phyloP scores from a whole-genome alignment of 225 moss, liverwort and hornwort genomes.

The Antitrichia curtipendula region DNA sequence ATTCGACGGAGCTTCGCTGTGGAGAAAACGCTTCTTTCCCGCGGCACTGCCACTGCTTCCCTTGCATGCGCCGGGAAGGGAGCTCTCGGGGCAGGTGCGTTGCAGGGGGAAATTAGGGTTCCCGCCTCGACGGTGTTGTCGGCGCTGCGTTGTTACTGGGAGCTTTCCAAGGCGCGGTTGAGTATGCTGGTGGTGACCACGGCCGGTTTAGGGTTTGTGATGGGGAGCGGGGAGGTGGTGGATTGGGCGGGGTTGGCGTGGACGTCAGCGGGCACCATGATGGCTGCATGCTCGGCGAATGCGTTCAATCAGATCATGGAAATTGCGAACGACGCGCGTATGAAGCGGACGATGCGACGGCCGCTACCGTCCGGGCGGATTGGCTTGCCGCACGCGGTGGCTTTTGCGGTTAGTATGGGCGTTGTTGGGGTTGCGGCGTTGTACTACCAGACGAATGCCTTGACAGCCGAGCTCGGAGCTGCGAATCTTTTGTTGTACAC shows the following conservation, averaged over 20 bases:
- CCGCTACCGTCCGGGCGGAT: conserved; percentile 82
- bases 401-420: conserved; percentile 61
- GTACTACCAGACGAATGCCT: conserved; percentile 44
- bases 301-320: conserved; percentile 91
- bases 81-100: background rate
- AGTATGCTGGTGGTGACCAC: conserved; percentile 80
- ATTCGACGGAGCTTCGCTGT: background rate
- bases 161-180: conserved; percentile 78
- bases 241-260: conserved; percentile 69
- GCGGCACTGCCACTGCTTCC: conserved; percentile 30
- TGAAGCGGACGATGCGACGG: conserved; percentile 91
- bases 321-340: conserved; percentile 58
- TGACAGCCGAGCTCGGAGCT: conserved; percentile 81
- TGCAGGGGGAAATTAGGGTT: background rate
- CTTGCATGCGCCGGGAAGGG: conserved; percentile 12
- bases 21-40: background rate
- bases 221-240: conserved; percentile 86
- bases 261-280: conserved; percentile 80
- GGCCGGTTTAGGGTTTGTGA: conserved; percentile 74
- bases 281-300: conserved; percentile 81
- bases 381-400: conserved; percentile 51
- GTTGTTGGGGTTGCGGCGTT: conserved; percentile 51
- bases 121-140: background rate
- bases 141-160: conserved; percentile 54
- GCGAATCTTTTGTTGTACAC: conserved; percentile 70